Base-by-base conservation (phyloP, 306 rosid species). In the Cucumis melo region DNA sequence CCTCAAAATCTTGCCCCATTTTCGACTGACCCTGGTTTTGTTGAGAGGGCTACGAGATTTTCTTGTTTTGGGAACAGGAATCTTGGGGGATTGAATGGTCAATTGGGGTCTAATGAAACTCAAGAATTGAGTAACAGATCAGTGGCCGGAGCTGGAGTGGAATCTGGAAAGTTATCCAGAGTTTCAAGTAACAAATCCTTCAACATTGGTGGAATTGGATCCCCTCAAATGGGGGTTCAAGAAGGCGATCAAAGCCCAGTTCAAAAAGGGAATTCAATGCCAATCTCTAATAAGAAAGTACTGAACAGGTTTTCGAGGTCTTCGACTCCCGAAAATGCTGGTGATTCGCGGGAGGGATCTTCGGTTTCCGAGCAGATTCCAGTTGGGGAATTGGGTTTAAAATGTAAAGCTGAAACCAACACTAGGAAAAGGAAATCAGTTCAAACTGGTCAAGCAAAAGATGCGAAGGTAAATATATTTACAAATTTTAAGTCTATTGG, bases 331-430 rank as follows among this genome's bases (percentile, higher is more conserved):
- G 89, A 86, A 71, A 84, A 87, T 53, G 81, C 78, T 19, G 83
- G 78, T 7, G 87, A 83, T 76, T 85, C 91, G 20, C 77, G 84
- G 78, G 91, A 87, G 38, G 91, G 89, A 58, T 87, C 91, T 50
- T 81, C 89, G 4, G 84, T 85, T 54, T 87, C 91, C 53, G 89
- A 85, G 75, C 91, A 85, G 86, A 83, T 80, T 78, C 83, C 87
- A 66, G 41, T 68, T 73, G 82, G 86, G 77, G 86, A 80, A 61
- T 68, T 57, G 46, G 72, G 84, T 32, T 64, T 64, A 58, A 86
- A 84, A 79, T 70, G 66, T 44, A 86, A 82, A 62, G 78, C 38
- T 13, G 86, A 44, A 34, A 12, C 54, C 39, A 84, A 66, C 75
- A 58, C 74, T 4, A 81, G 80, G 79, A 87, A 87, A 74, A 81